These are phyloP conservation scores for Naganishia onofrii DNA, from an alignment of 768 basidiomycete species.

Conservation along the genomic window DNA sequence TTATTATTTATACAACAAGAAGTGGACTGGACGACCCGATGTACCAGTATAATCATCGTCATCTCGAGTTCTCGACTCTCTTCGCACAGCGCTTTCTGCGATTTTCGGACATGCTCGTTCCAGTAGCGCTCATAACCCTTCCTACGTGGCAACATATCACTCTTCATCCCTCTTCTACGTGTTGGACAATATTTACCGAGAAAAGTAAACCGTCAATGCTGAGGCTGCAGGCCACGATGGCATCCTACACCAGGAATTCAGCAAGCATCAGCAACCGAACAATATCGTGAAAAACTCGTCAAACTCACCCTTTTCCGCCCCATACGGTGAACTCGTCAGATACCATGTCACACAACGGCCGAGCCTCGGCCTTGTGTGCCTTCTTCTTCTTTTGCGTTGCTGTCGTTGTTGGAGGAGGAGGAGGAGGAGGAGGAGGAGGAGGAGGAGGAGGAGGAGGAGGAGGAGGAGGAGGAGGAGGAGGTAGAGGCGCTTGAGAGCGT, in stretches of 20 bases:
- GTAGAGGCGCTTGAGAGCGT: no score
- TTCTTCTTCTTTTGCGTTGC: background rate
- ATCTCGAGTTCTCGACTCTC: no score
- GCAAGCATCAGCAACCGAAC: background rate
- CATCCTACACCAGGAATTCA: slow-evolving; percentile 3
- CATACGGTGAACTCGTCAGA: slow-evolving; percentile 1
- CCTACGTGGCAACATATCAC: no score
- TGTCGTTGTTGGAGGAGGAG: background rate
- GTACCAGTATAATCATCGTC: no score
- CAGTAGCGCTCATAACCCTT: no score
- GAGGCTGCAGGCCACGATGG: background rate
- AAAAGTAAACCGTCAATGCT: slow-evolving; percentile 10
- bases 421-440: background rate
- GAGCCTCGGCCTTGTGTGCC: background rate
- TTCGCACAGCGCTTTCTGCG: no score
- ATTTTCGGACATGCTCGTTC: no score
- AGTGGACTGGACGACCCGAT: no score
- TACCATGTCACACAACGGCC: background rate
- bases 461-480: background rate
- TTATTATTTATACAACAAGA: no score
- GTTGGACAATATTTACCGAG: background rate
- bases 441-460: background rate
- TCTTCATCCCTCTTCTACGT: no score
- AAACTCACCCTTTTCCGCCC: slow-evolving; percentile 10
- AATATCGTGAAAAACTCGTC: no score